Conservation (phyloP, 2,329 filamentous ascomycete species). For the Alternaria panax region DNA sequence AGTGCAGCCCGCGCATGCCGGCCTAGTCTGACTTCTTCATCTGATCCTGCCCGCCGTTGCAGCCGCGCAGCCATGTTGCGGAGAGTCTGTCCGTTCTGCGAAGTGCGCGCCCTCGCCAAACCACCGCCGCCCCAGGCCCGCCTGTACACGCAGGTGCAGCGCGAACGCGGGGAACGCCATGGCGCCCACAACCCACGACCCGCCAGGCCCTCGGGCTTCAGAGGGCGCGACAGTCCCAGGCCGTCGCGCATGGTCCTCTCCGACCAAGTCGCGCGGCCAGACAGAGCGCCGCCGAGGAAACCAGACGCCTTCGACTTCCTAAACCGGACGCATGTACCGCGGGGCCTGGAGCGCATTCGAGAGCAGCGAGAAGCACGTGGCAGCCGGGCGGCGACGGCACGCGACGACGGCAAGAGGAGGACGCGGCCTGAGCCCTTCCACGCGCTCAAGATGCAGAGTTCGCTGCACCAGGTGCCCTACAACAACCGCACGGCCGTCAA, state of each 20-base stretch:
- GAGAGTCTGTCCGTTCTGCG: conserved; percentile 54
- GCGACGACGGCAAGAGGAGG: conserved; percentile 34
- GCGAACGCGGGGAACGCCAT: conserved; percentile 15
- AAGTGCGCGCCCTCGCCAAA: conserved; percentile 32
- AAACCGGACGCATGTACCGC: conserved; percentile 43
- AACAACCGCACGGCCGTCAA: conserved; percentile 68
- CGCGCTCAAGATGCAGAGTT: conserved; percentile 91
- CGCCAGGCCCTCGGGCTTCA: conserved; percentile 8
- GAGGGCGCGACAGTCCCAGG: conserved; percentile 16
- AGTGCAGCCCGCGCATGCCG: not conserved
- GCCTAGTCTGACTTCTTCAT: not conserved
- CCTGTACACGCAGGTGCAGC: conserved; percentile 45
- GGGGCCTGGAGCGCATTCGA: conserved; percentile 27
- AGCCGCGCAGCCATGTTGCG: conserved; percentile 33
- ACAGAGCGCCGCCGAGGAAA: conserved; percentile 33
- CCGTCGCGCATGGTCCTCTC: conserved; percentile 62
- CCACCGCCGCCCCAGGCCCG: conserved; percentile 36
- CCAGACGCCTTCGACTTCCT: conserved; percentile 44
- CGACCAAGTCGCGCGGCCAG: conserved; percentile 40
- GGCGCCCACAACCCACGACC: conserved; percentile 2
- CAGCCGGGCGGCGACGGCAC: conserved; percentile 17
- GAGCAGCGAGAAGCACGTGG: conserved; percentile 20
- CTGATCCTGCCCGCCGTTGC: not conserved
- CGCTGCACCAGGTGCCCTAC: conserved; percentile 79
- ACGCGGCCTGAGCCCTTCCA: conserved; percentile 67